Conservation (phyloP, 163 green algal genomes). For the Scenedesmus sp. region DNA sequence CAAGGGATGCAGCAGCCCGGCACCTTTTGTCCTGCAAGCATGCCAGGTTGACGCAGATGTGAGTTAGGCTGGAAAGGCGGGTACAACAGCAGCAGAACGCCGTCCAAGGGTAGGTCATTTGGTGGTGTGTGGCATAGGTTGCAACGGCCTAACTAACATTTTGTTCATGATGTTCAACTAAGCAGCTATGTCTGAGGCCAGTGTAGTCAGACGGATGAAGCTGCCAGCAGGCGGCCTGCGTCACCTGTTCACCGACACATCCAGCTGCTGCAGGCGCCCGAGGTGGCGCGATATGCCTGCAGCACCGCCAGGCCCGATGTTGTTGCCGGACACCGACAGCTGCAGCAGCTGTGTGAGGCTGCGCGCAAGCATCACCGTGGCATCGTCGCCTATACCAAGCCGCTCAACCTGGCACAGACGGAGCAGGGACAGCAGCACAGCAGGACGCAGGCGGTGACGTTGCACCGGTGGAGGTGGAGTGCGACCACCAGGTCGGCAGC, state of each 20-base stretch:
- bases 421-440: background rate
- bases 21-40: too few species aligned
- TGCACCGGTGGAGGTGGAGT: background rate
- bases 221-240: too few species aligned
- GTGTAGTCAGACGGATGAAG: too few species aligned
- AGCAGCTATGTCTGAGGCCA: too few species aligned
- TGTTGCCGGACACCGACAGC: constrained; percentile 42
- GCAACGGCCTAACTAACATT: too few species aligned
- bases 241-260: constrained; percentile 45
- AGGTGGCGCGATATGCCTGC: background rate
- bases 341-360: background rate
- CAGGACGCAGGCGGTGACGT: background rate
- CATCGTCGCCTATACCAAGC: constrained; percentile 34
- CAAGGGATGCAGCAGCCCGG: too few species aligned
- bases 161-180: too few species aligned
- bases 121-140: too few species aligned
- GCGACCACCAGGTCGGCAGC: background rate
- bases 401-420: background rate
- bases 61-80: too few species aligned
- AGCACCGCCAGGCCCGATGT: constrained; percentile 28
- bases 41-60: too few species aligned
- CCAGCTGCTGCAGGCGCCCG: constrained; percentile 8
- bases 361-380: constrained; percentile 24
- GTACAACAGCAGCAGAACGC: too few species aligned
- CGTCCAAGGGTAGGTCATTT: too few species aligned